phyloP scores from a whole-genome alignment of 164 flowering plant genomes.

The Stephania yunnanensis region DNA sequence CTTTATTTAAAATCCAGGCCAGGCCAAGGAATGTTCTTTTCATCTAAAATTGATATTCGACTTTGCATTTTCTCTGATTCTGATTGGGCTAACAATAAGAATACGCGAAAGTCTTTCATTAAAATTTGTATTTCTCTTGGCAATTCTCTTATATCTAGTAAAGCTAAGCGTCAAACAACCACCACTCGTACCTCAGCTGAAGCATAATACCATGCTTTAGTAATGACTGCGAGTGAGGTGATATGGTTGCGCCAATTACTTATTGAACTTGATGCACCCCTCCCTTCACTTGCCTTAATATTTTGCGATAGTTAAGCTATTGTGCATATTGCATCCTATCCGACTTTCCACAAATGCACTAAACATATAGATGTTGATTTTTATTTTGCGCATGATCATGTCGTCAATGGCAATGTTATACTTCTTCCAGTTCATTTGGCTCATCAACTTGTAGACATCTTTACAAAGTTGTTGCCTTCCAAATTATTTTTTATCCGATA shows the following conservation, averaged over 20 bases:
- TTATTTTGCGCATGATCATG: background rate
- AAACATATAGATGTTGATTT: slow-evolving; percentile 1
- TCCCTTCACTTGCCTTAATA: background rate
- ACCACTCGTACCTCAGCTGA: slow-evolving; percentile 6
- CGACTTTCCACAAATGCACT: background rate
- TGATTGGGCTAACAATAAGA: background rate
- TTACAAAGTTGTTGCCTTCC: background rate
- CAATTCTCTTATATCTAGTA: slow-evolving; percentile 6
- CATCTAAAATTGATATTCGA: background rate
- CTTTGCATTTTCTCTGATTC: background rate
- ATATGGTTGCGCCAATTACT: background rate
- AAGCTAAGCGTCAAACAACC: slow-evolving; percentile 4
- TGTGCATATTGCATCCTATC: background rate
- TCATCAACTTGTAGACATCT: background rate
- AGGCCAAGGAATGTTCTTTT: slow-evolving; percentile 6
- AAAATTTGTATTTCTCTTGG: slow-evolving; percentile 9
- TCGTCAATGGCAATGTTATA: background rate
- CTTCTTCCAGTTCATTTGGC: background rate
- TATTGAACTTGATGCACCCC: background rate
- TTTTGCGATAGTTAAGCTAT: background rate
- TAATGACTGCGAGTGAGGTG: background rate
- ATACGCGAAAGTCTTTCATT: slow-evolving; percentile 1
- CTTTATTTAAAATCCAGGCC: background rate
- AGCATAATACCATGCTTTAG: slow-evolving; percentile 12
- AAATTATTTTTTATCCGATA: background rate